A percentile compares a stretch with the other conserved stretches of the same genome.
Conservation (phyloP, 352 stramenopile genomes). For the Plasmopara viticola region DNA sequence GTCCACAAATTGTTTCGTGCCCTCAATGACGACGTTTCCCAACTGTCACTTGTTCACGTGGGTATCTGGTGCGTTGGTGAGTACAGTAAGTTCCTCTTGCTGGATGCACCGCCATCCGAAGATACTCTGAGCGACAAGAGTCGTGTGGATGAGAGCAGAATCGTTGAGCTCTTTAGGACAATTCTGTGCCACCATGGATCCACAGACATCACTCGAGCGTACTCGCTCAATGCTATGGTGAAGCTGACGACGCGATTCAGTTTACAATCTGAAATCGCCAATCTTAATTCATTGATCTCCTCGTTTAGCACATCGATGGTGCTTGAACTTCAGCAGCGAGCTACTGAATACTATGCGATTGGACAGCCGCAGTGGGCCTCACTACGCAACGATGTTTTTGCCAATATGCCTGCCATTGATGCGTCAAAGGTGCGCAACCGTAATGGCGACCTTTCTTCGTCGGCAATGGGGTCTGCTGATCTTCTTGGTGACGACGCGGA, state of each 20-base stretch:
- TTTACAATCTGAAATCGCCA: slow-evolving; percentile 53
- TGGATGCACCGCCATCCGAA: slow-evolving; percentile 47
- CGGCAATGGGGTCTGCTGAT: slow-evolving; percentile 37
- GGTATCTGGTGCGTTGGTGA: slow-evolving; percentile 98
- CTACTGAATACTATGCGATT: slow-evolving; percentile 93
- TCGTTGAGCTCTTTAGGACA: slow-evolving; percentile 71
- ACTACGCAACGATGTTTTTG: slow-evolving; percentile 84
- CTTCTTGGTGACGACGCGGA: slow-evolving; percentile 72
- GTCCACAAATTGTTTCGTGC: slow-evolving; percentile 97
- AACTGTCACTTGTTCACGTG: slow-evolving; percentile 95
- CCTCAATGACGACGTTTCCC: slow-evolving; percentile 92
- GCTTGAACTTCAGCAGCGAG: slow-evolving; percentile 95
- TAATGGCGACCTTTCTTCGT: slow-evolving; percentile 42
- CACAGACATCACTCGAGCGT: slow-evolving; percentile 77
- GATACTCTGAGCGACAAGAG: slow-evolving; percentile 63
- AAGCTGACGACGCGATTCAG: slow-evolving; percentile 94
- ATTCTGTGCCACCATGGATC: slow-evolving; percentile 80
- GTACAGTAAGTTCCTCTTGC: slow-evolving; percentile 91
- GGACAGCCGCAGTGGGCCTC: slow-evolving; percentile 68
- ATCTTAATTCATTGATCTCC: slow-evolving; percentile 83
- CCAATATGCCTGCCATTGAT: slow-evolving; percentile 94
- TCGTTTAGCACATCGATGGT: slow-evolving; percentile 89
- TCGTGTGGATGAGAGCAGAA: slow-evolving; percentile 51
- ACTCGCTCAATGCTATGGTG: slow-evolving; percentile 86
- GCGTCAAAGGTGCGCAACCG: slow-evolving; percentile 67